Conservation (phyloP, 2,329 filamentous ascomycete genomes). For the Atkinsonella texensis region DNA sequence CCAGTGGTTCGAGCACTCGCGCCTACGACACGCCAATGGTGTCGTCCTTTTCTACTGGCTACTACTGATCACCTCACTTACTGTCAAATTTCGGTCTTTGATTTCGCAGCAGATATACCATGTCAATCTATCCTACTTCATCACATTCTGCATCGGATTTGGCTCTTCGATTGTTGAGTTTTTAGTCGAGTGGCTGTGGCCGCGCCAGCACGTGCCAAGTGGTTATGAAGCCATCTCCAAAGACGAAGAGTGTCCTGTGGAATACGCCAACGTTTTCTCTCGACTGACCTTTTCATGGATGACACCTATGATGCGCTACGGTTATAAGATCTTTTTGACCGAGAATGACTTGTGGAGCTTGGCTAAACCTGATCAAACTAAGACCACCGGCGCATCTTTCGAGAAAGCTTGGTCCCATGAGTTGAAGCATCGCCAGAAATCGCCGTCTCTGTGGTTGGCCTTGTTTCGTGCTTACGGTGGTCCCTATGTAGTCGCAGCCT, state of each 20-base stretch:
- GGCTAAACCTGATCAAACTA: conserved; percentile 67
- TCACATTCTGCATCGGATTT: conserved; percentile 60
- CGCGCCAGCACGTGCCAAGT: conserved; percentile 52
- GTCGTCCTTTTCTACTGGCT: conserved; percentile 90
- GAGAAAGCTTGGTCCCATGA: conserved; percentile 67
- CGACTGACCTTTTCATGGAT: conserved; percentile 95
- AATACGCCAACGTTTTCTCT: conserved; percentile 91
- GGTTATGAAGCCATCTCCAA: conserved; percentile 45
- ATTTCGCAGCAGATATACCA: conserved; percentile 64
- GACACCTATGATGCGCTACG: conserved; percentile 94
- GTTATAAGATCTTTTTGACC: conserved; percentile 82
- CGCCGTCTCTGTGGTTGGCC: conserved; percentile 67
- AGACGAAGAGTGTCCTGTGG: conserved; percentile 57
- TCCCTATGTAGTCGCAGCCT: conserved; percentile 66
- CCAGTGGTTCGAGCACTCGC: conserved; percentile 78
- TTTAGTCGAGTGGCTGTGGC: conserved; percentile 71
- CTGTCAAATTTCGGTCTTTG: conserved; percentile 76
- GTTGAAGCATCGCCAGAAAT: conserved; percentile 49
- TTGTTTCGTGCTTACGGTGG: conserved; percentile 74
- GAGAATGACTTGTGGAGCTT: conserved; percentile 95
- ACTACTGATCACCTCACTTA: conserved; percentile 65
- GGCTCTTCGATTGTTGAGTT: conserved; percentile 62
- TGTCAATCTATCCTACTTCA: conserved; percentile 60
- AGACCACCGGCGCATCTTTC: conserved; percentile 57
- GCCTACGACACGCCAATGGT: conserved; percentile 73